Evolutionary conservation across 768 basidiomycete genomes (phyloP), one percentile per base, ranked within the genome.

Genomic region (Lactifluus volemus): DNA sequence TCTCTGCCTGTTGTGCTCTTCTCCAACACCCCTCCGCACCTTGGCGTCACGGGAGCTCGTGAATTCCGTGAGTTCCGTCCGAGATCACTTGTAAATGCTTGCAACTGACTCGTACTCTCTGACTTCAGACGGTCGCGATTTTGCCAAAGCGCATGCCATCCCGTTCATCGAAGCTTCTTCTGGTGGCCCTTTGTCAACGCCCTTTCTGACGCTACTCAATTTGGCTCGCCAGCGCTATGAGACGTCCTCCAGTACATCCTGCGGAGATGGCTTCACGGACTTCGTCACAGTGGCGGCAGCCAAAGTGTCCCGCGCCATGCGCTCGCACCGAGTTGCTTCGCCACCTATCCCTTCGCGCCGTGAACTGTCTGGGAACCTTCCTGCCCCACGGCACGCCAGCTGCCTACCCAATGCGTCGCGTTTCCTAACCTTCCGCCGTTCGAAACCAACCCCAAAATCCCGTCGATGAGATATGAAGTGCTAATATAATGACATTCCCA

Each of bases 231-330:
- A 30, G 15, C 19, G 29, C 36, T 45, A 58, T 14, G 61, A 58
- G 21, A 6, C 56, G 17, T 30, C 56, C 34, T 15, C 51, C 14
- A 11, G 56, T 9, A 21, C 25, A 2, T 53, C 61, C 17, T 53
- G 53, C 17, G 12, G 47, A 19, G 61, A 63, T 29, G 48, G 56
- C 14, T 19, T 58, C 47, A 29, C 53, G 11, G 61, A 63, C 47
- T 44, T 63, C 9, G 21, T 63, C 47, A 63, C 61, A 12, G 61
- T 63, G 39, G 45, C 61, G 32, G 56, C 61, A 2, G 61, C 56
- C 39, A 58, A 34, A 58, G 49, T 49, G 38, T 57, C 55, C 17
- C 60, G 57, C 10, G 55, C 36, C 9, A 14, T 42, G 6, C 50
- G 50, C 15, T 57, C 48, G 45, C 55, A 53, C 38, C 7, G 41